phyloP scores from a whole-genome alignment of 495 filamentous ascomycete genomes.

The Talaromyces proteolyticus region DNA sequence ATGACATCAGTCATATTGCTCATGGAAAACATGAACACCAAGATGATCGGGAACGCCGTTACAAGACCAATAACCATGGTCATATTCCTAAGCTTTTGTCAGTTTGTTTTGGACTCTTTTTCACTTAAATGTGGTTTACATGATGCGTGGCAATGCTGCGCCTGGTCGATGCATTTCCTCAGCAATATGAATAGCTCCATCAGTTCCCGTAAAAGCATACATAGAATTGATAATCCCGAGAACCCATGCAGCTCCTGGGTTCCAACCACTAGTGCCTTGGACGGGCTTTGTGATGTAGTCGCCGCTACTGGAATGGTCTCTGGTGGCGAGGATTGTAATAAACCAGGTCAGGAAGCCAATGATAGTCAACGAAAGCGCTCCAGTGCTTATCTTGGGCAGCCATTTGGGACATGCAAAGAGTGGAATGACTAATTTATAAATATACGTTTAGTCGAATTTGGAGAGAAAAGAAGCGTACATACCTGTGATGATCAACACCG shows the following conservation, averaged over 20 bases:
- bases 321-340: constrained; percentile 16
- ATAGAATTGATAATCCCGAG: constrained; percentile 27
- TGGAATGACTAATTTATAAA: constrained; percentile 13
- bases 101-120: too few relatives aligned
- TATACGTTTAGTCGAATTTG: too few relatives aligned
- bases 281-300: constrained; percentile 11
- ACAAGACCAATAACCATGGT: constrained; percentile 29
- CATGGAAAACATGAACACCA: constrained; percentile 26
- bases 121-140: too few relatives aligned
- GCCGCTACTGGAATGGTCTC: constrained; percentile 9
- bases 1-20: constrained; percentile 22
- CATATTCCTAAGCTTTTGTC: constrained; percentile 13
- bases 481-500: constrained; percentile 9
- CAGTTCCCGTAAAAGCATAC: constrained; percentile 22
- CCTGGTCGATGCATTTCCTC: constrained; percentile 27
- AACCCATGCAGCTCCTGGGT: constrained; percentile 28
- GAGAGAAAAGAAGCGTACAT: too few relatives aligned
- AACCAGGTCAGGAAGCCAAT: constrained; percentile 16
- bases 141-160: constrained; percentile 22
- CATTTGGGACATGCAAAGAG: constrained; percentile 14
- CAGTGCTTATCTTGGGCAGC: constrained; percentile 10
- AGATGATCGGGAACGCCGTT: constrained; percentile 24
- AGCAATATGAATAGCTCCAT: constrained; percentile 18
- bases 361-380: constrained; percentile 13
- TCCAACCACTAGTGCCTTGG: constrained; percentile 23